A percentile compares a stretch with the other conserved stretches of the same genome.
These are phyloP conservation scores for Aspergillus clavatus DNA, from an alignment of 2,329 filamentous ascomycete species.

Conservation along the genomic window DNA sequence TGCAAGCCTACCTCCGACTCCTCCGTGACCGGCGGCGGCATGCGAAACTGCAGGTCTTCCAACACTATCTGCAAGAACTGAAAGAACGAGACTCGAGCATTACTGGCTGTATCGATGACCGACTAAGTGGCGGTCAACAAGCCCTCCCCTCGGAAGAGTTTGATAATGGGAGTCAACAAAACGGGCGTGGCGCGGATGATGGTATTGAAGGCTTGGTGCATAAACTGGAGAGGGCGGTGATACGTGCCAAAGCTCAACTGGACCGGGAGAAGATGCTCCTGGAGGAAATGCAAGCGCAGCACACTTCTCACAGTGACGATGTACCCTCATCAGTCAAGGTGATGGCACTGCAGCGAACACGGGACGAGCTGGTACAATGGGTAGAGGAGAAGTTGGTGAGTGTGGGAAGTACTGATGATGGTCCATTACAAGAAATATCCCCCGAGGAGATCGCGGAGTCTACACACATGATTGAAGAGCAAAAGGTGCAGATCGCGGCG, in stretches of 20 bases:
- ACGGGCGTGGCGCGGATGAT: constrained; percentile 10
- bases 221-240: constrained; percentile 36
- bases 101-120: constrained; percentile 19
- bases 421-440: constrained; percentile 22
- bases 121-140: constrained; percentile 13
- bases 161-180: constrained; percentile 10
- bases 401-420: constrained; percentile 27
- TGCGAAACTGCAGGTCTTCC: constrained; percentile 45
- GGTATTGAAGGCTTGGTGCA: constrained; percentile 33
- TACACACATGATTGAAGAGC: constrained; percentile 25
- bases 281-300: constrained; percentile 26
- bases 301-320: constrained; percentile 11
- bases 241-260: constrained; percentile 34
- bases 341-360: constrained; percentile 40
- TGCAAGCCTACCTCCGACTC: constrained; percentile 41
- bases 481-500: constrained; percentile 29
- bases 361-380: constrained; percentile 49
- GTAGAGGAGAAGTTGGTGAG: constrained; percentile 46
- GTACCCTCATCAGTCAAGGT: constrained; percentile 20
- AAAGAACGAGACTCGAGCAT: constrained; percentile 22
- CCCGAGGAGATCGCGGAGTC: constrained; percentile 29
- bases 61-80: constrained; percentile 42
- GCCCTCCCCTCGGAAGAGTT: constrained; percentile 14
- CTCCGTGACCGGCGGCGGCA: constrained; percentile 44
- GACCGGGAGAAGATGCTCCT: constrained; percentile 34